These are phyloP conservation scores for Melaleuca alternifolia DNA, from an alignment of 345 rosid genomes.

Conservation along the genomic window DNA sequence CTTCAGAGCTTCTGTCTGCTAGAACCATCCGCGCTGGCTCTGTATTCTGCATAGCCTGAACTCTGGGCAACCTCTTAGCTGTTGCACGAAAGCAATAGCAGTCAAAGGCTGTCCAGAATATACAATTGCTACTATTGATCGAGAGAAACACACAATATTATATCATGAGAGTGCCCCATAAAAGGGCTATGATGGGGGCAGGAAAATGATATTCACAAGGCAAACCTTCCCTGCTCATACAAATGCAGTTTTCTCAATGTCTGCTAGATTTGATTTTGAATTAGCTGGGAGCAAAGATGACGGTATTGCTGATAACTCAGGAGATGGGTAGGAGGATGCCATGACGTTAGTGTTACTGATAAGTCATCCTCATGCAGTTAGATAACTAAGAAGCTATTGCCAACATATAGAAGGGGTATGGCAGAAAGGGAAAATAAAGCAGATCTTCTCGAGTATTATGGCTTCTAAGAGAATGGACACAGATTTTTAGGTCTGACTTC, in stretches of 20 bases:
- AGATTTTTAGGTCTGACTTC: neutral
- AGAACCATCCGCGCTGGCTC: conserved; percentile 38
- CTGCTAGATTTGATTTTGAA: neutral
- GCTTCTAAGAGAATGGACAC: neutral
- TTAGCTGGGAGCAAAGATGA: neutral
- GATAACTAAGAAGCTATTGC: neutral
- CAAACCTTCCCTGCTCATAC: neutral
- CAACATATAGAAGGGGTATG: neutral
- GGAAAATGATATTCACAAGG: neutral
- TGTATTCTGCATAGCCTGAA: conserved; percentile 42
- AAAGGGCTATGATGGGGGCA: neutral
- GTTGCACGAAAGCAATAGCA: neutral
- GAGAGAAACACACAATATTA: neutral
- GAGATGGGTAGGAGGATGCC: neutral
- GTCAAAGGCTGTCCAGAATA: neutral
- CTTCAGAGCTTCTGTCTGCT: conserved; percentile 21
- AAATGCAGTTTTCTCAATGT: neutral
- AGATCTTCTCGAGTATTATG: neutral
- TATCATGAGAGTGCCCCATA: neutral
- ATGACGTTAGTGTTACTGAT: neutral
- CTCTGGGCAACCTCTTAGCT: conserved; percentile 56
- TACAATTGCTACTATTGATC: neutral
- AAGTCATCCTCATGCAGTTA: neutral
- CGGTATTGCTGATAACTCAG: no score
- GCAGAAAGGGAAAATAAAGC: neutral